These are phyloP conservation scores for Fusarium acutatum DNA, from an alignment of 2,329 filamentous ascomycete species.

Conservation along the genomic window DNA sequence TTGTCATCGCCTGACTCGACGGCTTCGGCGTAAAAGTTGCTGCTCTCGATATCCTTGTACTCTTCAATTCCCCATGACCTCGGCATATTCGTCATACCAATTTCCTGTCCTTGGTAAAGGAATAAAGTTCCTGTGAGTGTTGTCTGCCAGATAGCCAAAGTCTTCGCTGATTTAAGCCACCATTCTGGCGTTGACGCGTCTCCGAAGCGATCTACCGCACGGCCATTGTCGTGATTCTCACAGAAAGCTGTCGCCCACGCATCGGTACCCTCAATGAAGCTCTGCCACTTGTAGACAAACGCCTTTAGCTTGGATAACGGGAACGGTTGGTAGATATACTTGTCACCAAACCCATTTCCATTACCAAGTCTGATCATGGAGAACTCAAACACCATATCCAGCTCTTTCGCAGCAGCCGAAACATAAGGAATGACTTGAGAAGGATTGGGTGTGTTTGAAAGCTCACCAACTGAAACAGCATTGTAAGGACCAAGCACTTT, in stretches of 20 bases:
- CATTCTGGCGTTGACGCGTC: constrained; percentile 53
- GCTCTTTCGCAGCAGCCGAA: constrained; percentile 58
- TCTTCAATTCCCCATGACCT: constrained; percentile 59
- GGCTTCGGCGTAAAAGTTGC: constrained; percentile 60
- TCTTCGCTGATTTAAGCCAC: constrained; percentile 59
- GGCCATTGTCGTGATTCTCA: constrained; percentile 71
- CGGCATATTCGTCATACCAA: constrained; percentile 68
- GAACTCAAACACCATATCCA: constrained; percentile 71
- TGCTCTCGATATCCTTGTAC: constrained; percentile 63
- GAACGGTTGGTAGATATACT: constrained; percentile 61
- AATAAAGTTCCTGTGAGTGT: constrained; percentile 64
- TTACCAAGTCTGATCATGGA: constrained; percentile 64
- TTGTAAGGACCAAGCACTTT: constrained; percentile 63
- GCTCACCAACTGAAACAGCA: constrained; percentile 70
- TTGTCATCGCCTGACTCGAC: constrained; percentile 47
- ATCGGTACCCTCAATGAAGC: constrained; percentile 57
- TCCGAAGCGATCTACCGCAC: constrained; percentile 64
- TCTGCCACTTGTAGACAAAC: constrained; percentile 58
- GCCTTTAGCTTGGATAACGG: constrained; percentile 55
- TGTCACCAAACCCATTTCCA: constrained; percentile 55
- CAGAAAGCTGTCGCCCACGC: constrained; percentile 68
- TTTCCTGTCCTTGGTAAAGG: constrained; percentile 69
- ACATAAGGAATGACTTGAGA: constrained; percentile 64
- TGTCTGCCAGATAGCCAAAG: constrained; percentile 59
- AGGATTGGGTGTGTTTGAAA: constrained; percentile 63